Percentiles rank a stretch among this genome's conserved stretches.
Conservation (phyloP, 2,329 filamentous ascomycete genomes). For the Didymella sp. region DNA sequence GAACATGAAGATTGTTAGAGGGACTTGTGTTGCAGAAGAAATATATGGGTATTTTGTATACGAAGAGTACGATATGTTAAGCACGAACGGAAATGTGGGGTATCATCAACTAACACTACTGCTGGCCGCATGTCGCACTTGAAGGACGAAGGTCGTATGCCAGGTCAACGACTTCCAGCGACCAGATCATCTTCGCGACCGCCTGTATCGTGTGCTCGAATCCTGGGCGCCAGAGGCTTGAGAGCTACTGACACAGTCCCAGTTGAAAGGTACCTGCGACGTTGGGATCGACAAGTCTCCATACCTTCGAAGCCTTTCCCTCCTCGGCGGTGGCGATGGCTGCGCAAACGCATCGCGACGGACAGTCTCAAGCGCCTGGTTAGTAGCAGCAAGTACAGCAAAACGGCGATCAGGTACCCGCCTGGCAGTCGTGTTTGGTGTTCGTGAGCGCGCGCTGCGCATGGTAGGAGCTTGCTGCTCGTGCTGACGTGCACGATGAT, state of each 20-base stretch:
- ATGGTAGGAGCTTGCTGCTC: slow-evolving; percentile 30
- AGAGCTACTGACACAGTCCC: slow-evolving; percentile 48
- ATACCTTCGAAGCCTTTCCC: slow-evolving; percentile 42
- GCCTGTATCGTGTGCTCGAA: slow-evolving; percentile 34
- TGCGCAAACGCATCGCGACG: slow-evolving; percentile 47
- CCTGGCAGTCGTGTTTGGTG: slow-evolving; percentile 44
- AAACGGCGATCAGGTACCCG: slow-evolving; percentile 49
- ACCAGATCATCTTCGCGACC: slow-evolving; percentile 33
- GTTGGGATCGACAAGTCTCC: slow-evolving; percentile 43
- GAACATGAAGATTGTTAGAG: neutral
- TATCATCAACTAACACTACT: neutral
- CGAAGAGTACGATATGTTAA: neutral
- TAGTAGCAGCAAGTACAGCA: slow-evolving; percentile 48
- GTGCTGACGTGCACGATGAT: slow-evolving; percentile 40
- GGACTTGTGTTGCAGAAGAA: neutral
- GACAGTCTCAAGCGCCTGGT: slow-evolving; percentile 46
- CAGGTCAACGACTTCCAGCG: neutral
- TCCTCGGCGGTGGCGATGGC: slow-evolving; percentile 42
- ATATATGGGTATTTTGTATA: slow-evolving; percentile 9
- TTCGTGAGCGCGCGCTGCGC: slow-evolving; percentile 40
- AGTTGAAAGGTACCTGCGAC: slow-evolving; percentile 44
- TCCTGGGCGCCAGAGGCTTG: slow-evolving; percentile 41
- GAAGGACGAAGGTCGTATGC: neutral
- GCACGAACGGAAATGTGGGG: neutral
- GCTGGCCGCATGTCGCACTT: neutral